A percentile compares a stretch with the other conserved stretches of the same genome.
Conservation (phyloP, 352 stramenopile species). For the Globisporangium nunn region DNA sequence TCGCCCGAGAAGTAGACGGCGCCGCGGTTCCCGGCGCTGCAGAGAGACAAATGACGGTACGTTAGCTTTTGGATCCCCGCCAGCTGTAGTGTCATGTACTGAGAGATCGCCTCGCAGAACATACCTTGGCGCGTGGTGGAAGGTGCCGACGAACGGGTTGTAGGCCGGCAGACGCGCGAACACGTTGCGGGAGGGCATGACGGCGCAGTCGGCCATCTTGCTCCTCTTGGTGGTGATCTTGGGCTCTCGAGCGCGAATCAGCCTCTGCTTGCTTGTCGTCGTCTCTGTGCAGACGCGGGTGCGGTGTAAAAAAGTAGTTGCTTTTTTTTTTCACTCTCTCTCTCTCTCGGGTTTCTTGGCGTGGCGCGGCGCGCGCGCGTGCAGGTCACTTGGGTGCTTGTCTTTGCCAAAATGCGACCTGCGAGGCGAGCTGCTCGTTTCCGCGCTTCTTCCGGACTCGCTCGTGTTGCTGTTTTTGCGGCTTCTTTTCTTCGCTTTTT, state of each 20-base stretch:
- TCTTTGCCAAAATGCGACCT: background rate
- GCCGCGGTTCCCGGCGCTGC: constrained; percentile 74
- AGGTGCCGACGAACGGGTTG: constrained; percentile 87
- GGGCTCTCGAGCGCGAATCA: background rate
- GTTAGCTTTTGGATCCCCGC: background rate
- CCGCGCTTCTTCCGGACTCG: background rate
- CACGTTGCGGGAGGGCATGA: constrained; percentile 52
- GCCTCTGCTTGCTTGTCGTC: no score
- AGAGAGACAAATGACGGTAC: background rate
- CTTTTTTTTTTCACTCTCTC: no score
- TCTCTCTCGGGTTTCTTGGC: no score
- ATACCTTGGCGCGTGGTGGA: constrained; percentile 86
- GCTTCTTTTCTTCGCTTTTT: background rate
- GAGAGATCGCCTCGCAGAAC: background rate
- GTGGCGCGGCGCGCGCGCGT: no score
- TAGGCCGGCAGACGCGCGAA: constrained; percentile 82
- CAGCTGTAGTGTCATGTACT: no score
- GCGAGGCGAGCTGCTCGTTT: background rate
- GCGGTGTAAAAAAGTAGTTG: no score
- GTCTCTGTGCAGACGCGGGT: no score
- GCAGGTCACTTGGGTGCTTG: background rate
- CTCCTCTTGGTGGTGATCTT: background rate
- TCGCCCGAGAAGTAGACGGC: constrained; percentile 85
- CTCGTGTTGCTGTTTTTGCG: background rate
- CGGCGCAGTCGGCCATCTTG: constrained; percentile 28